Conservation (phyloP, 1,284 basidiomycete species). For the Heterobasidion parviporum region DNA sequence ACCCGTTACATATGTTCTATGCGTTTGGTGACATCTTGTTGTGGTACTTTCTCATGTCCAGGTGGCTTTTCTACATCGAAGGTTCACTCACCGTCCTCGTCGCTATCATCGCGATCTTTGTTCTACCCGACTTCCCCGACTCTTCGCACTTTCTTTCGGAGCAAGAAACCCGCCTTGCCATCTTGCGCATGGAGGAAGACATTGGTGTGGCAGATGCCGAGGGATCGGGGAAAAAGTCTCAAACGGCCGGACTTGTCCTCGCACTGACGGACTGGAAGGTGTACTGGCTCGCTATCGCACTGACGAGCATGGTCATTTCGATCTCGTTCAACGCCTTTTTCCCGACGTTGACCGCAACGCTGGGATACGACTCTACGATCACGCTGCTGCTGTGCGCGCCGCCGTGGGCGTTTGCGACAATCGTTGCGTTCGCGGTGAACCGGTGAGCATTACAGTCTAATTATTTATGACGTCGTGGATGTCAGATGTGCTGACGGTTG, state of each 20-base stretch:
- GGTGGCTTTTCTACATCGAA: constrained; percentile 75
- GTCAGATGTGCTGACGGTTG: not conserved
- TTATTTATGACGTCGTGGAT: no score
- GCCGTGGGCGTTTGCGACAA: constrained; percentile 65
- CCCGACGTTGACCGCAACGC: constrained; percentile 59
- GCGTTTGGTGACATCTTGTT: not conserved
- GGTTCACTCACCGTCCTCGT: constrained; percentile 60
- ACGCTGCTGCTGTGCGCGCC: constrained; percentile 71
- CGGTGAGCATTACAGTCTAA: constrained; percentile 24
- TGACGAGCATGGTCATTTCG: constrained; percentile 48
- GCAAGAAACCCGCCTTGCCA: constrained; percentile 57
- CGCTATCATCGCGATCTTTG: constrained; percentile 51
- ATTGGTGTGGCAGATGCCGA: constrained; percentile 39
- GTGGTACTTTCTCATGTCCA: constrained; percentile 12
- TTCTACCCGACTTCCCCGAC: constrained; percentile 74
- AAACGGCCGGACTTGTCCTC: constrained; percentile 40
- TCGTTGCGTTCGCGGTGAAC: constrained; percentile 40
- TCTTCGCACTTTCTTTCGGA: constrained; percentile 50
- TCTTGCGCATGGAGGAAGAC: constrained; percentile 71
- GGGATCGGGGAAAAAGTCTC: constrained; percentile 22
- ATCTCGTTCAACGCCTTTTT: constrained; percentile 72
- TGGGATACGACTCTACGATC: constrained; percentile 59
- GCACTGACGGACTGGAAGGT: constrained; percentile 68
- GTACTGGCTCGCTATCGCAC: constrained; percentile 58
- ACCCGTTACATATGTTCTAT: not conserved